phyloP scores from a whole-genome alignment of 2,329 filamentous ascomycete genomes.

The Pyrenophora teres region DNA sequence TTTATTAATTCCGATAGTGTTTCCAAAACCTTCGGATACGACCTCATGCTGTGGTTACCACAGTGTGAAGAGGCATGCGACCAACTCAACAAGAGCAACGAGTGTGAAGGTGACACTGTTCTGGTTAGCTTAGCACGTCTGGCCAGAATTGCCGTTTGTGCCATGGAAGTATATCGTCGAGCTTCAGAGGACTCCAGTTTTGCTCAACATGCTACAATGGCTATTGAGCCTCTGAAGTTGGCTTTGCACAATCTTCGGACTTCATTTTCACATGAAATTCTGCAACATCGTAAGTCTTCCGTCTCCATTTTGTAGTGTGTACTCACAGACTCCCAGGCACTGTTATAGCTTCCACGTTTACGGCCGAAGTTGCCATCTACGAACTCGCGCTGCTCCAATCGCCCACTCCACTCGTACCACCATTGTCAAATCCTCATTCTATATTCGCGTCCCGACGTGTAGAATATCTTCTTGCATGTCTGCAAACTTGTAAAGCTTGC shows the following conservation, averaged over 20 bases:
- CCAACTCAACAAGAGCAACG: constrained; percentile 52
- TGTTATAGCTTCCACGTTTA: constrained; percentile 17
- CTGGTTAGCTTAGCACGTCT: constrained; percentile 52
- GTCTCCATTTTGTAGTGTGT: neutral
- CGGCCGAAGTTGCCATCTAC: constrained; percentile 20
- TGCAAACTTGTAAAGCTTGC: constrained; percentile 19
- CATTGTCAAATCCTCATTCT: neutral
- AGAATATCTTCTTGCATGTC: constrained; percentile 16
- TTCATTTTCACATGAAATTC: constrained; percentile 8
- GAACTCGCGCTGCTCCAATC: constrained; percentile 19
- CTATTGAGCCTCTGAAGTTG: constrained; percentile 18
- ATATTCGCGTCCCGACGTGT: constrained; percentile 16
- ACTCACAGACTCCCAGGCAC: constrained; percentile 8
- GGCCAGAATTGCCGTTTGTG: constrained; percentile 29
- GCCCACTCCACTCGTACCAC: neutral
- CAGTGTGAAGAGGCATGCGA: constrained; percentile 64
- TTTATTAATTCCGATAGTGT: constrained; percentile 20
- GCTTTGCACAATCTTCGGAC: constrained; percentile 16
- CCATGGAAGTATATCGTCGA: constrained; percentile 30
- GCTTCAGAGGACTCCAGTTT: constrained; percentile 14
- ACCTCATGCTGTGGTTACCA: constrained; percentile 61
- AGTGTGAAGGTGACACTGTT: constrained; percentile 57
- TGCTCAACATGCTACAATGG: constrained; percentile 13
- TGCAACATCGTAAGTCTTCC: constrained; percentile 19
- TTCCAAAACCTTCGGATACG: constrained; percentile 35